phyloP scores from a whole-genome alignment of 2,329 filamentous ascomycete genomes.

The Ophiostoma sp. region DNA sequence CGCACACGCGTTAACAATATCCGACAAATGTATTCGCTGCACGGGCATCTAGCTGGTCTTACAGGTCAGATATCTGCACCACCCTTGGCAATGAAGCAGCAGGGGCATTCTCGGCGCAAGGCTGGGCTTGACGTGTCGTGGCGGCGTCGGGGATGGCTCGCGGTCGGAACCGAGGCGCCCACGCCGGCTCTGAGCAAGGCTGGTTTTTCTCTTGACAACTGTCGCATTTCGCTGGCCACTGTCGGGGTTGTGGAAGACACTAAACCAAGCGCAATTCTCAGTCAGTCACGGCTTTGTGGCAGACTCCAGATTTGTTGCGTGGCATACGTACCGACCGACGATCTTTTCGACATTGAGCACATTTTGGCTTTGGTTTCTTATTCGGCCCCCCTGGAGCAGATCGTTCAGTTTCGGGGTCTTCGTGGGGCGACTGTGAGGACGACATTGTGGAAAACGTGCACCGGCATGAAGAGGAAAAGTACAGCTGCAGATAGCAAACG shows the following conservation, averaged over 20 bases:
- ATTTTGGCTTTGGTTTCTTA: slow-evolving; percentile 10
- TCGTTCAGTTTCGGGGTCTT: neutral
- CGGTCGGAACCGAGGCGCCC: neutral
- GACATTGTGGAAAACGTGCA: neutral
- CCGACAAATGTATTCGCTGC: neutral
- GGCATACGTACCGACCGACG: slow-evolving; percentile 4
- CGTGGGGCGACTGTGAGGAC: neutral
- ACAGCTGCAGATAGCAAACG: neutral
- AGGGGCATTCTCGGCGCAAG: neutral
- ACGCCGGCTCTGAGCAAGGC: neutral
- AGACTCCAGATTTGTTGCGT: too few relatives aligned
- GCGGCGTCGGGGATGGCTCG: neutral
- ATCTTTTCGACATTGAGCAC: slow-evolving; percentile 6
- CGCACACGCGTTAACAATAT: neutral
- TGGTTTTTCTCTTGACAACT: neutral
- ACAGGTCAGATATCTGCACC: neutral
- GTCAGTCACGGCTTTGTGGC: too few relatives aligned
- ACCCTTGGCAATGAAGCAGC: neutral
- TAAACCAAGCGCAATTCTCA: neutral
- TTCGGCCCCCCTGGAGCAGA: neutral
- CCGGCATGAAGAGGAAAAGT: neutral
- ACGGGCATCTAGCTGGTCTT: neutral
- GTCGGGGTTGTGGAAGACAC: neutral
- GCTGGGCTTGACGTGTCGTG: neutral
- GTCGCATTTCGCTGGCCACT: neutral